Evolutionary conservation across 345 rosid species (phyloP).

Genomic region (Eucalyptus globulus): DNA sequence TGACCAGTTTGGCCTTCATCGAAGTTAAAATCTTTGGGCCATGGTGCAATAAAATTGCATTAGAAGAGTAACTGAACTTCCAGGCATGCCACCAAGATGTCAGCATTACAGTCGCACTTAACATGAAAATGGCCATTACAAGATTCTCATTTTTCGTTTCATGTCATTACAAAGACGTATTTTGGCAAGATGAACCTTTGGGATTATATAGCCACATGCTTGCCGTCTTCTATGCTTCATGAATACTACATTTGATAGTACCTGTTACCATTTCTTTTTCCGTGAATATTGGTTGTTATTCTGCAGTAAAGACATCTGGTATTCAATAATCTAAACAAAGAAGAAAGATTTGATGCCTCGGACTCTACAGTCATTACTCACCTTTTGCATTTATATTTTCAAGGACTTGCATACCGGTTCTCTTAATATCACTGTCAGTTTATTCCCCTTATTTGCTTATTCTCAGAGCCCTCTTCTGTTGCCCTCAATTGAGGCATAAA

Average conservation of each 20-base stretch:
- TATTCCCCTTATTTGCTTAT: background rate
- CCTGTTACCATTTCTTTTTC: background rate
- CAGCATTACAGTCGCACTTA: background rate
- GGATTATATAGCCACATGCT: background rate
- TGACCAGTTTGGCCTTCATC: background rate
- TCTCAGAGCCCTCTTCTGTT: background rate
- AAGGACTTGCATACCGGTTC: background rate
- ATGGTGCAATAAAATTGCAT: background rate
- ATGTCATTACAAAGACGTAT: background rate
- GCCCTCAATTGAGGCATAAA: background rate
- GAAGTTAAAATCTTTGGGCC: background rate
- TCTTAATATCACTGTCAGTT: background rate
- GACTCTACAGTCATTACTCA: background rate
- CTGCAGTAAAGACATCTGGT: background rate
- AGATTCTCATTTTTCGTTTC: background rate
- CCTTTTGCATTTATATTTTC: background rate
- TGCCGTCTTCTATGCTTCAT: background rate
- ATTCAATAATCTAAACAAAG: background rate
- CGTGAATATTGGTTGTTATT: background rate
- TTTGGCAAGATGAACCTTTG: background rate
- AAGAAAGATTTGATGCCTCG: background rate
- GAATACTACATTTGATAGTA: background rate
- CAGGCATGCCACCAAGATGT: background rate
- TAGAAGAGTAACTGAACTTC: background rate
- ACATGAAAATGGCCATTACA: background rate